Evolutionary conservation across 805 yeast genomes (phyloP).

Genomic region (Suhomyces kilbournensis): DNA sequence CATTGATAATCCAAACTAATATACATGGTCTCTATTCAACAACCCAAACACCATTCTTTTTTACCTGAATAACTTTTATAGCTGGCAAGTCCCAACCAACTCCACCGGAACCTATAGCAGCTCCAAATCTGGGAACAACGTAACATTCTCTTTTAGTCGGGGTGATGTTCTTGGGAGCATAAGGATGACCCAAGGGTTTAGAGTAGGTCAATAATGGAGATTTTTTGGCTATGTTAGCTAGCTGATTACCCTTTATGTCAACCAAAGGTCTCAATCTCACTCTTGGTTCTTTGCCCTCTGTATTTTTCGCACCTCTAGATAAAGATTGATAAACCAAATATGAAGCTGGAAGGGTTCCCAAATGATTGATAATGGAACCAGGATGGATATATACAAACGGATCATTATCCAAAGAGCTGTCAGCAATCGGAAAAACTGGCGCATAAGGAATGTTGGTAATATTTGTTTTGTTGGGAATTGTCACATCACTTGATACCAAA

Average conservation of each 20-base stretch:
- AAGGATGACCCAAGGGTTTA: conserved; percentile 88
- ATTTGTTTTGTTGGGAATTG: conserved; percentile 54
- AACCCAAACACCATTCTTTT: conserved; percentile 67
- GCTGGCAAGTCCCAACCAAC: conserved; percentile 89
- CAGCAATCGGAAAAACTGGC: conserved; percentile 49
- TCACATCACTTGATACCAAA: conserved; percentile 58
- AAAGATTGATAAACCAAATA: conserved; percentile 72
- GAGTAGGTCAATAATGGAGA: conserved; percentile 79
- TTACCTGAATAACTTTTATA: conserved; percentile 69
- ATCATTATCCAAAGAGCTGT: conserved; percentile 35
- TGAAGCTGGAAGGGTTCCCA: conserved; percentile 74
- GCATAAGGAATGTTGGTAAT: conserved; percentile 64
- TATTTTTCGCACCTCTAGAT: conserved; percentile 49
- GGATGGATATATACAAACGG: conserved; percentile 79
- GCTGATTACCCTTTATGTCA: conserved; percentile 68
- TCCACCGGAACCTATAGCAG: conserved; percentile 76
- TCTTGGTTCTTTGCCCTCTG: conserved; percentile 38
- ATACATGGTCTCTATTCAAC: conserved; percentile 10
- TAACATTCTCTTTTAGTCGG: conserved; percentile 78
- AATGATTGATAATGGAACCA: conserved; percentile 54
- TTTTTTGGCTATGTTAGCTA: conserved; percentile 71
- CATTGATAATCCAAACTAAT: background rate
- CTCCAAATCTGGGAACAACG: conserved; percentile 89
- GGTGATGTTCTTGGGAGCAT: conserved; percentile 69
- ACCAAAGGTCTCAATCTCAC: conserved; percentile 74